Base-by-base conservation (phyloP, 2,329 filamentous ascomycete genomes). In the Thielaviopsis ethacetica region DNA sequence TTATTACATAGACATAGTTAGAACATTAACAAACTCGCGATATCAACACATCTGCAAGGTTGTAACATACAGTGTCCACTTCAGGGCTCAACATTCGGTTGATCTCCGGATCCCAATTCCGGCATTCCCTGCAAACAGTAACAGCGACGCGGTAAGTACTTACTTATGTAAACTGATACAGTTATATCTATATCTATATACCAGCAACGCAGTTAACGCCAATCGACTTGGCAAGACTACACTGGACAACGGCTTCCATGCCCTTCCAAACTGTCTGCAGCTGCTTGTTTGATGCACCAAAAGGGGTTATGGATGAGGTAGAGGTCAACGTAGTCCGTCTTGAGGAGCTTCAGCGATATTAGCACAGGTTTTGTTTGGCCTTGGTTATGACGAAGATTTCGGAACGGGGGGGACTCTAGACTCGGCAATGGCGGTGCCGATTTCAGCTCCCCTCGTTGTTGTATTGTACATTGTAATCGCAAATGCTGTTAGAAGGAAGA, bases 121-220 rank as follows among this genome's bases (percentile, higher is more conserved):
- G n/a, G n/a, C n/a, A n/a, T n/a, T n/a, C n/a, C n/a, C n/a, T n/a
- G n/a, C n/a, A n/a, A n/a, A n/a, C n/a, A n/a, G n/a, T n/a, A n/a
- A n/a, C n/a, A n/a, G n/a, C n/a, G n/a, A n/a, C n/a, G n/a, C n/a
- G n/a, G n/a, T n/a, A n/a, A n/a, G n/a, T n/a, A n/a, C n/a, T n/a
- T n/a, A n/a, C n/a, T n/a, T n/a, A n/a, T n/a, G n/a, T n/a, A n/a
- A n/a, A n/a, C n/a, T n/a, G n/a, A n/a, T n/a, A n/a, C n/a, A n/a
- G n/a, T n/a, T n/a, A n/a, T n/a, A n/a, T n/a, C n/a, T n/a, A n/a
- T n/a, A n/a, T n/a, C n/a, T n/a, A n/a, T n/a, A n/a, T n/a, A n/a
- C n/a, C n/a, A n/a, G n/a, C n/a, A n/a, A n/a, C n/a, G n/a, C n/a
- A 83, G 70, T 86, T 86, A 64, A 78, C 77, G 1, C 76, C 76